Conservation (phyloP, 2,329 filamentous ascomycete species). For the Colletotrichum acutatum region DNA sequence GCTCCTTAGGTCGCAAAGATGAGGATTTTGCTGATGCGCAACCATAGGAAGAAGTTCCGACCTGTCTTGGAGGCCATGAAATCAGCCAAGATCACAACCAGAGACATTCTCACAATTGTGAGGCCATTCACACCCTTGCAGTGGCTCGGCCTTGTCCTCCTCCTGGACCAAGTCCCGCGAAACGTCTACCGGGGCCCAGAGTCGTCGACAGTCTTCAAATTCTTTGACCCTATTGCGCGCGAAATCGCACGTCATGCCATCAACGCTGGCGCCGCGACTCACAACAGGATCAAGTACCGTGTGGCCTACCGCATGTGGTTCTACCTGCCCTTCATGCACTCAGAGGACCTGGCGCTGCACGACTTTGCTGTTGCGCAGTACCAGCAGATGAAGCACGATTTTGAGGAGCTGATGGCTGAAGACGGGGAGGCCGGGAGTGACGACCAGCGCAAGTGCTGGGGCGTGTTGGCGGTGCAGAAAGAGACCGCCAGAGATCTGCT, state of each 20-base stretch:
- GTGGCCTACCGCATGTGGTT: slow-evolving; percentile 64
- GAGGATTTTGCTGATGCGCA: not conserved
- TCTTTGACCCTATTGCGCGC: slow-evolving; percentile 67
- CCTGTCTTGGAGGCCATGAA: slow-evolving; percentile 48
- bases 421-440: slow-evolving; percentile 40
- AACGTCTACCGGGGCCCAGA: slow-evolving; percentile 68
- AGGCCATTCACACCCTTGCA: slow-evolving; percentile 44
- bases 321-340: slow-evolving; percentile 69
- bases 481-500: slow-evolving; percentile 41
- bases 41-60: slow-evolving; percentile 44
- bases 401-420: slow-evolving; percentile 44
- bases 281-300: slow-evolving; percentile 45
- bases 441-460: slow-evolving; percentile 41
- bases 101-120: slow-evolving; percentile 43
- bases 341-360: slow-evolving; percentile 61
- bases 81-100: slow-evolving; percentile 39
- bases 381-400: slow-evolving; percentile 45
- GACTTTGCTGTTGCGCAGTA: slow-evolving; percentile 47
- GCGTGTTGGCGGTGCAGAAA: slow-evolving; percentile 41
- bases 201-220: slow-evolving; percentile 56
- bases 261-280: slow-evolving; percentile 43
- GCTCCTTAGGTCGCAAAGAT: too few relatives aligned
- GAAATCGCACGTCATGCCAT: slow-evolving; percentile 53
- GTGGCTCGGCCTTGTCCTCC: slow-evolving; percentile 62
- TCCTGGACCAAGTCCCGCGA: slow-evolving; percentile 72